These are phyloP conservation scores for Porphyra umbilicalis DNA, from an alignment of 31 red algal species.

Conservation along the genomic window DNA sequence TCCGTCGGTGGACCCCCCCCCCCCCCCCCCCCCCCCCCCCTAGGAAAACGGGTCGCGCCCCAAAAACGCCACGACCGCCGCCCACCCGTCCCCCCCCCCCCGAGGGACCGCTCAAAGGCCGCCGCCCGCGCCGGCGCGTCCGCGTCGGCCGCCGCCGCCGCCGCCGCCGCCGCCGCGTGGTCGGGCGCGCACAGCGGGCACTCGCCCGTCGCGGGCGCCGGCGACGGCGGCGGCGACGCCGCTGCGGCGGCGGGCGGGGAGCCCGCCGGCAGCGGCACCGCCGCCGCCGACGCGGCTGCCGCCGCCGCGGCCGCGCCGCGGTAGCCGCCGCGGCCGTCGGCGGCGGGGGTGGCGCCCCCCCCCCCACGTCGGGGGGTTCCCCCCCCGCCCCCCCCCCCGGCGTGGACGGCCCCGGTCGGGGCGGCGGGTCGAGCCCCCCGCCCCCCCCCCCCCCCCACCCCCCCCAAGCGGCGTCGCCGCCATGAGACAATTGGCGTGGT, in stretches of 20 bases:
- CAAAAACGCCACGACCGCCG: background rate
- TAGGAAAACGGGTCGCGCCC: background rate
- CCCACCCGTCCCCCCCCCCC: background rate
- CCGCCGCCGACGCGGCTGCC: background rate
- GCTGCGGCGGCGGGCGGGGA: too few relatives aligned
- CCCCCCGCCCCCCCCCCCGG: background rate
- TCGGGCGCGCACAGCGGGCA: background rate
- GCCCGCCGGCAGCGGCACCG: background rate
- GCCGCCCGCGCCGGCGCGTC: background rate
- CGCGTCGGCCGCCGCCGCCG: background rate
- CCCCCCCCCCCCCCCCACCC: background rate
- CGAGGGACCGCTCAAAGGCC: background rate
- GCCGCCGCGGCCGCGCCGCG: background rate
- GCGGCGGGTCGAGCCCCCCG: too few relatives aligned
- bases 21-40: background rate
- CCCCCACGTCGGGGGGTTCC: too few relatives aligned
- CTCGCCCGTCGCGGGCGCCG: background rate
- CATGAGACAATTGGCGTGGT: slow-evolving; percentile 38
- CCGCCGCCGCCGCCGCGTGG: background rate
- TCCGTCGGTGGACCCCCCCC: background rate
- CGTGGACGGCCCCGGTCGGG: background rate
- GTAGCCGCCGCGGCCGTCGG: background rate
- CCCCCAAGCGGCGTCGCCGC: background rate
- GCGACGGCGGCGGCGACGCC: too few relatives aligned
- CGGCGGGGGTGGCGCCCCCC: background rate